These are phyloP conservation scores for Dioscorea dumetorum DNA, from an alignment of 106 monocot genomes.

Conservation along the genomic window DNA sequence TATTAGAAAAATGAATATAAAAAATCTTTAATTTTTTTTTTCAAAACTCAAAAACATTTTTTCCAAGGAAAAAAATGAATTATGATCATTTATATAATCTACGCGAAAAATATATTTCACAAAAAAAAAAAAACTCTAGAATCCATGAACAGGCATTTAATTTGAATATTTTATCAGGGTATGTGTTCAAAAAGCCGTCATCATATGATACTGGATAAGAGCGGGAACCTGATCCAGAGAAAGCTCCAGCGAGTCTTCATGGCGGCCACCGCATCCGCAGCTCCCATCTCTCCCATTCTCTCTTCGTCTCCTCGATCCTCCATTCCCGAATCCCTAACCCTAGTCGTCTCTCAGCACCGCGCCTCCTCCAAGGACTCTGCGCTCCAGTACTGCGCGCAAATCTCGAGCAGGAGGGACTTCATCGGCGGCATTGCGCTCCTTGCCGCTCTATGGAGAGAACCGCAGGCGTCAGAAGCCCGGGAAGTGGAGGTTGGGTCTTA, in stretches of 20 bases:
- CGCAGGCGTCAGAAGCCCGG: conserved; percentile 29
- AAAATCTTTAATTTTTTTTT: no score
- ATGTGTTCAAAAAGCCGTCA: no score
- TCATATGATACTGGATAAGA: conserved; percentile 9
- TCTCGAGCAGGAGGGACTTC: conserved; percentile 34
- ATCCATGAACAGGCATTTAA: no score
- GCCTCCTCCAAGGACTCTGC: background rate
- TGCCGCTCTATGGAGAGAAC: conserved; percentile 16
- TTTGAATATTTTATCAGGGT: no score
- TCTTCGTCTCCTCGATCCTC: conserved; percentile 4
- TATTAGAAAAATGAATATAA: no score
- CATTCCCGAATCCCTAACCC: background rate
- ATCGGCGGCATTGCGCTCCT: conserved; percentile 20
- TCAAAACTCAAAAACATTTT: no score
- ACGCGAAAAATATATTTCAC: no score
- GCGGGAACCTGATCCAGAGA: conserved; percentile 13
- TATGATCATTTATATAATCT: no score
- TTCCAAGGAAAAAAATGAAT: no score
- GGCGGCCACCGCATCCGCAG: conserved; percentile 16
- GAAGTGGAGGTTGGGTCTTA: conserved; percentile 88
- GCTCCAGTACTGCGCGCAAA: background rate
- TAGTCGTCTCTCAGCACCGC: background rate
- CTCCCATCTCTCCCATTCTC: conserved; percentile 6
- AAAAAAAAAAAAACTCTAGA: no score
- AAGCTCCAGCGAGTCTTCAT: background rate